Evolutionary conservation across 2,329 filamentous ascomycete species (phyloP), one percentile per base, ranked within the genome.

Genomic region (Fusarium sp.): DNA sequence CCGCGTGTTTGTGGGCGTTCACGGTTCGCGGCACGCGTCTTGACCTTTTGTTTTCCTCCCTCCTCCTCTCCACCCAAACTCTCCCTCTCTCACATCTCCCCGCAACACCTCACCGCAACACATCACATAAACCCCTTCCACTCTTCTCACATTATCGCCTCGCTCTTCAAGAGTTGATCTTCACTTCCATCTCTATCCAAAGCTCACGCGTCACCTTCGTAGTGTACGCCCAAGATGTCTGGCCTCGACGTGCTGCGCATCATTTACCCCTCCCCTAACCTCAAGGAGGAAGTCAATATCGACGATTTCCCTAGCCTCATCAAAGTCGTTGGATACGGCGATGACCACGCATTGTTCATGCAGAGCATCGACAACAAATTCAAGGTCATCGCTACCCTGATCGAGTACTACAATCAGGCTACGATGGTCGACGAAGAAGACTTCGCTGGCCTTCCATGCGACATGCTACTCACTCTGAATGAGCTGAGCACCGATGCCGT

Each of bases 1-100:
- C 52, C 61, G 52, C 48, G 16, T 48, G 29, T 29, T 45, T 33
- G 50, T 67, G 39, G 48, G 62, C 8, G 35, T 71, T 43, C 41
- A 39, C 59, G 22, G 48, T 27, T 27, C 56, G 22, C 22, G 35
- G 56, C 56, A 58, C 56, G 35, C 56, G 56, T 39, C 33, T 69
- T 14, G 48, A 45, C 33, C 29, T 71, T 16, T 27, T 43, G 20
- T 60, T 33, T 57, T 57, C 24, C 31, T 57, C 16, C 5, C 5
- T 4, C 68, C n/a, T 57, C 48, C 48, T 45, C 63, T 57, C 43
- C 50, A 9, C 24, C 11, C 31, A 35, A 48, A 43, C n/a, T 41
- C 57, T 13, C 29, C 13, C 18, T 11, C 41, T 20, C 35, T 35
- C 52, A 56, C 52, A 57, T 22, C 20, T 14, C 29, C 20, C 14